Conservation (phyloP, 768 basidiomycete genomes). For the Lactifluus piperatus region DNA sequence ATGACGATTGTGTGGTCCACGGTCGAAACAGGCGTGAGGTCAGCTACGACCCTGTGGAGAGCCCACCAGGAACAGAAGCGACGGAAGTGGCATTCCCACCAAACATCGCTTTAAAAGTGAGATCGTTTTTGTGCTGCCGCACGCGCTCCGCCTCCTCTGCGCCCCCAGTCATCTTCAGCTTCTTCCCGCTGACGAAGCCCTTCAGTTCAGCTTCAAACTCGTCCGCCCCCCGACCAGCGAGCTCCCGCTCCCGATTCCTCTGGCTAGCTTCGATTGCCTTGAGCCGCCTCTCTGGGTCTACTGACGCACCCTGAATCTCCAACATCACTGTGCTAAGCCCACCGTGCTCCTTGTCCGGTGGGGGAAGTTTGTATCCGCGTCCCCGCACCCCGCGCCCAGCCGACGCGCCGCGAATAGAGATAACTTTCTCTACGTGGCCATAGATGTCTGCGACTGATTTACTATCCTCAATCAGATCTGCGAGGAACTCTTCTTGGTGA, state of each 20-base stretch:
- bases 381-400: slow-evolving; percentile 30
- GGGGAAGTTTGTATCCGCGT: slow-evolving; percentile 47
- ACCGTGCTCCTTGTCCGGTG: slow-evolving; percentile 55
- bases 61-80: neutral
- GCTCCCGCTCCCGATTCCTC: slow-evolving; percentile 68
- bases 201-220: slow-evolving; percentile 77
- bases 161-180: slow-evolving; percentile 92
- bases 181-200: slow-evolving; percentile 82
- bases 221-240: slow-evolving; percentile 60
- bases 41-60: neutral
- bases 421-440: slow-evolving; percentile 86
- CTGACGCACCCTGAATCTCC: slow-evolving; percentile 76
- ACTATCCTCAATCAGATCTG: slow-evolving; percentile 85
- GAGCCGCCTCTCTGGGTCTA: slow-evolving; percentile 77
- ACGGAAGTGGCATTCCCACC: slow-evolving; percentile 24
- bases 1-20: neutral
- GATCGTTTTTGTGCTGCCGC: slow-evolving; percentile 74
- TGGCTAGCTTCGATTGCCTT: slow-evolving; percentile 91
- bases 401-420: slow-evolving; percentile 51
- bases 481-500: slow-evolving; percentile 87
- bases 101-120: slow-evolving; percentile 88
- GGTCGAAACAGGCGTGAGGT: neutral
- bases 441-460: slow-evolving; percentile 84
- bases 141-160: slow-evolving; percentile 87
- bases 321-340: slow-evolving; percentile 77